Percentiles rank a stretch among this genome's conserved stretches.
Conservation (phyloP, 345 rosid genomes). For the Acer negundo region DNA sequence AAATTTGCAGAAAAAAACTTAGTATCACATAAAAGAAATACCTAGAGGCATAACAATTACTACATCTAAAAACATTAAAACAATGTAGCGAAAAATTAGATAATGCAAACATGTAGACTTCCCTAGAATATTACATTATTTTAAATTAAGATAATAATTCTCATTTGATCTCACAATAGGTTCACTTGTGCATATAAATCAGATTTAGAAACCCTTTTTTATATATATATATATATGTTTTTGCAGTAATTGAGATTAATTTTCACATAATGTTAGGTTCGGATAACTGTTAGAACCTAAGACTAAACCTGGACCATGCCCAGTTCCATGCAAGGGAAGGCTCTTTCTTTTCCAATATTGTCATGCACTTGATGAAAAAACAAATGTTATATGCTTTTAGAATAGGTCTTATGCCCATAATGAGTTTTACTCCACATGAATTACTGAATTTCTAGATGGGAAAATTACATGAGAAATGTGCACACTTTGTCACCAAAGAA, state of each 20-base stretch:
- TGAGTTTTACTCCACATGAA: no score
- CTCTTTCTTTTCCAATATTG: not conserved
- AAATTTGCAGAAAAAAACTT: conserved; percentile 4
- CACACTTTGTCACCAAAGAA: no score
- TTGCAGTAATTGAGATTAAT: conserved; percentile 1
- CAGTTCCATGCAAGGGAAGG: not conserved
- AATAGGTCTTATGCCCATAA: no score
- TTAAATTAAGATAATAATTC: not conserved
- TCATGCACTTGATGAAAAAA: no score
- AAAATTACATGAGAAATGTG: no score
- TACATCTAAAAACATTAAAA: not conserved
- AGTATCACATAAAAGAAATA: conserved; percentile 3
- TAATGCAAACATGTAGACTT: not conserved
- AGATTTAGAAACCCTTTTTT: not conserved
- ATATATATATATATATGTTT: no score
- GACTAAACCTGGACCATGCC: not conserved
- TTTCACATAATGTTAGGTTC: not conserved
- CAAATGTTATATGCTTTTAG: no score
- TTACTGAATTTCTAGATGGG: no score
- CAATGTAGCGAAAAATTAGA: not conserved
- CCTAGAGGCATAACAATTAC: not conserved
- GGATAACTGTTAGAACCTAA: not conserved
- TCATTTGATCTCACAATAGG: not conserved
- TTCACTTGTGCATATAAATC: not conserved
- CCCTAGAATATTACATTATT: not conserved